These are phyloP conservation scores for Clitopilus passeckerianus DNA, from an alignment of 768 basidiomycete genomes.

Conservation along the genomic window DNA sequence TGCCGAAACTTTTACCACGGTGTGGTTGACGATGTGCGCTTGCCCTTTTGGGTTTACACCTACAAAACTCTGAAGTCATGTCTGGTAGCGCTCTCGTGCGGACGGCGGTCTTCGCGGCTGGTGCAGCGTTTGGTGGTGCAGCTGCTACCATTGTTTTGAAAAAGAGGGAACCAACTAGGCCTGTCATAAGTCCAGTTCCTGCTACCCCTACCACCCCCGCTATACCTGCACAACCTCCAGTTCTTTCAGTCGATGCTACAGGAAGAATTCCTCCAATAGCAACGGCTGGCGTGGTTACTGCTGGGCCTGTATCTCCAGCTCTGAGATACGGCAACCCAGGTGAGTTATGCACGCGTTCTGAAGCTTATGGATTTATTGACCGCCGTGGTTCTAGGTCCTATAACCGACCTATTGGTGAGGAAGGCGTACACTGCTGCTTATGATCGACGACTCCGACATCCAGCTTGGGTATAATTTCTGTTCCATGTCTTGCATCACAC, in stretches of 20 bases:
- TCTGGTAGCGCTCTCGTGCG: conserved; percentile 44
- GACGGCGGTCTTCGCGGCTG: conserved; percentile 76
- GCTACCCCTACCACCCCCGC: conserved; percentile 7
- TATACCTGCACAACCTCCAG: conserved; percentile 23
- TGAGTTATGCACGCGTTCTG: conserved; percentile 23
- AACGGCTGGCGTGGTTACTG: conserved; percentile 24
- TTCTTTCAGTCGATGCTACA: conserved; percentile 40
- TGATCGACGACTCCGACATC: conserved; percentile 86
- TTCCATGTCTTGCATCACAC: too few species aligned
- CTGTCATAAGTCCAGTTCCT: conserved; percentile 11
- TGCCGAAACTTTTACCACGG: conserved; percentile 13
- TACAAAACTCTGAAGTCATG: conserved; percentile 11
- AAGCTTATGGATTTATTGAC: neutral
- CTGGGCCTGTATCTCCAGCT: conserved; percentile 26
- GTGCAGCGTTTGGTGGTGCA: conserved; percentile 77
- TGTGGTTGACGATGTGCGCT: neutral
- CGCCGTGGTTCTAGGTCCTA: conserved; percentile 55
- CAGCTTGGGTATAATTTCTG: conserved; percentile 72
- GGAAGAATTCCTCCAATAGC: conserved; percentile 37
- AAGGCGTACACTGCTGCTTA: conserved; percentile 88
- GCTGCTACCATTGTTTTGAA: conserved; percentile 47
- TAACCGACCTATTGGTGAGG: conserved; percentile 73
- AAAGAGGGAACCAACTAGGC: conserved; percentile 20
- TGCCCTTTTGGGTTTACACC: neutral
- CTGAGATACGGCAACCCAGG: conserved; percentile 84